phyloP scores from a whole-genome alignment of 148 eudicot genomes.

The Dysphania ambrosioides region DNA sequence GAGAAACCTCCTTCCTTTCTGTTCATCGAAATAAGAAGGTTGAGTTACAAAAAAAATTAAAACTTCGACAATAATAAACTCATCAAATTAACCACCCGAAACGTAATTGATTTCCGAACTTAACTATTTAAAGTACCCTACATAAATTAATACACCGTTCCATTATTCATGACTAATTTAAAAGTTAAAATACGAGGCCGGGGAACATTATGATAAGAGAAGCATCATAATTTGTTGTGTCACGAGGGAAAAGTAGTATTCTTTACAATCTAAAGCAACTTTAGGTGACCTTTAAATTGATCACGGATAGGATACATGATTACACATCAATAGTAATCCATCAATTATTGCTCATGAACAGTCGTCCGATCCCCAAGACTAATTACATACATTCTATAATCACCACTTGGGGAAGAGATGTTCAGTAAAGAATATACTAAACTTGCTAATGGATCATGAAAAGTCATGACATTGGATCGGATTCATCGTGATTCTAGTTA shows the following conservation, averaged over 20 bases:
- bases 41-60: no score
- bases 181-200: neutral
- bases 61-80: no score
- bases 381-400: neutral
- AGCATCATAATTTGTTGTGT: slow-evolving; percentile 7
- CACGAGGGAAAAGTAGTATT: slow-evolving; percentile 14
- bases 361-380: neutral
- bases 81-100: no score
- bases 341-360: slow-evolving; percentile 16
- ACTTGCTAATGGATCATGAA: slow-evolving; percentile 4
- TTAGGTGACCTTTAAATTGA: neutral
- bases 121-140: no score
- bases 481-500: neutral
- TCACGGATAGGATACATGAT: neutral
- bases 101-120: no score
- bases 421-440: slow-evolving; percentile 15
- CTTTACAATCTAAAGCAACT: slow-evolving; percentile 16
- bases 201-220: slow-evolving; percentile 23
- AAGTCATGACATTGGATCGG: neutral
- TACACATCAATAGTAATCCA: slow-evolving; percentile 1
- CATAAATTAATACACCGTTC: neutral
- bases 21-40: no score
- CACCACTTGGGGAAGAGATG: neutral
- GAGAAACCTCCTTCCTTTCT: no score
- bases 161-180: neutral